Evolutionary conservation across 148 eudicot genomes (phyloP), one percentile per base, ranked within the genome.

Genomic region (Rhododendron vialii): DNA sequence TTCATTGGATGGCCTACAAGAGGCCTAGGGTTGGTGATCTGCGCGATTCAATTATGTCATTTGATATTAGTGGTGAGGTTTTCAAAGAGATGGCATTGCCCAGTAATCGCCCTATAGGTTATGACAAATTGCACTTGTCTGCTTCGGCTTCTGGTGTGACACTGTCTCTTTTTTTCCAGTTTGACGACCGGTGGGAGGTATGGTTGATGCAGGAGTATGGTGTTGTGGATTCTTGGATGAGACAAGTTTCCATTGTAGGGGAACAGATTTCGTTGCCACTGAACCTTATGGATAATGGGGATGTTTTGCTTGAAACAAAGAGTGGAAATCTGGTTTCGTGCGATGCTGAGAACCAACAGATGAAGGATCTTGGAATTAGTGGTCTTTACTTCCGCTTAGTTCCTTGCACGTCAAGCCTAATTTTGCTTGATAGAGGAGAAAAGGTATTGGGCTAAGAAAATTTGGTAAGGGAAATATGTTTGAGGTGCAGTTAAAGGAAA

Each of bases 161-260:
- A 35, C 8, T 90, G 85, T 82, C 87, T 57, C 43, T 90, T 82
- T 83, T 84, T 88, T 51, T 82, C 24, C 57, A 82, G 71, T 59
- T 36, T n/a, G 61, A 81, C 11, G 63, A 80, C 47, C 22, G 50
- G 20, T 88, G 88, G 89, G 88, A 86, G 18, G 41, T 86, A 4
- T 90, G 91, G 89, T 86, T 81, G 83, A 89, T 89, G 91, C 82
- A 77, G 30, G 83, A 89, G 28, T 88, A 90, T 48, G 89, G 91
- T 0, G 67, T 85, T n/a, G 89, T 76, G 20, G 88, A 84, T 38
- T 90, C 89, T 75, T 90, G 91, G 91, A 84, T 24, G 50, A 87
- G n/a, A 71, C 77, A 47, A 55, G 75, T 69, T 47, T 59, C 24
- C 5, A 48, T 86, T 80, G 47, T 7, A 8, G 82, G 41, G 30